Evolutionary conservation across 1,139 yeast genomes (phyloP), one percentile per base, ranked within the genome.

Genomic region (Pichia terricola): DNA sequence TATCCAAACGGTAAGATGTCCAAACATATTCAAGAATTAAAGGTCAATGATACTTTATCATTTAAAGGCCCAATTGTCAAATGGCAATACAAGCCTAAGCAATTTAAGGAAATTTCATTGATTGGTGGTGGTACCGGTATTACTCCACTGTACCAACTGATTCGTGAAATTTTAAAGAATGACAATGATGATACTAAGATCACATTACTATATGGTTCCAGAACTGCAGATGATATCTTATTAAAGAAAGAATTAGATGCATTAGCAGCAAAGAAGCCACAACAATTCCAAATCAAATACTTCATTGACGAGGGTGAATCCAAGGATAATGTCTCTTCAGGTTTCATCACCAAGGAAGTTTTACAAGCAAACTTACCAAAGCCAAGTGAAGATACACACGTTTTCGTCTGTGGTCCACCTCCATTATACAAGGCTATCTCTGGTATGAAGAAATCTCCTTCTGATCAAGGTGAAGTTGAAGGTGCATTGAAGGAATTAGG

Each of bases 51-150:
- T 58, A 76, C 89, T 42, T 75, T 94, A 50, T 70, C 95, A 9
- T 85, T 94, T 75, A 89, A 88, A 72, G 99, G 98, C 37, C 98
- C 98, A 54, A 76, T 88, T 58, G 73, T 75, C 57, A 94, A 94
- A 73, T 89, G 94, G 87, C 79, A 83, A 62, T 87, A 95, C 89
- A 76, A 77, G 60, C 84, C 91, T 56, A 89, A 89, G 72, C 77
- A 80, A 68, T 91, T 77, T 67, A 77, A 83, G 58, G 72, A 79
- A 52, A 76, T 94, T 60, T 83, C 84, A 45, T 74, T 91, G 69
- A 73, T 91, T 57, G 97, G 96, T 54, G 98, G 96, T 56, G 98
- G 98, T 60, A 75, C 94, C 40, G 97, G 97, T 66, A 87, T 91
- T 66, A 86, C 96, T 31, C 98, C 97, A 50, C 73, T 89, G 72